Conservation (phyloP, 2,329 filamentous ascomycete genomes). For the Penicillium hesseltinei region DNA sequence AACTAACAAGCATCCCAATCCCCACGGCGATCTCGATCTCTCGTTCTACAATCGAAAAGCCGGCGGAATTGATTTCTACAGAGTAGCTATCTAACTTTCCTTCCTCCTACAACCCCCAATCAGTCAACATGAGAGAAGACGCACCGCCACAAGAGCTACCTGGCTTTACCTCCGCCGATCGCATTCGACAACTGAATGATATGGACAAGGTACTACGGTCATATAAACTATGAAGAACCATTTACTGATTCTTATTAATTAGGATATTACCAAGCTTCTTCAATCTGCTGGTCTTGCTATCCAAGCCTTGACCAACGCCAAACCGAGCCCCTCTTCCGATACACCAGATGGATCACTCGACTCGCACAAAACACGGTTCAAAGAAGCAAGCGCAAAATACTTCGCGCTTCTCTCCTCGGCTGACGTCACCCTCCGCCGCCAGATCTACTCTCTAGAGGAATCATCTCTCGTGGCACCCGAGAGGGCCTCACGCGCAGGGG, state of each 20-base stretch:
- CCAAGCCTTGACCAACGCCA: conserved; percentile 59
- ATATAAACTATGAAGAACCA: neutral
- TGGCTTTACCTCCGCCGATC: conserved; percentile 69
- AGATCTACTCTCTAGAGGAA: conserved; percentile 78
- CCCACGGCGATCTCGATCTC: neutral
- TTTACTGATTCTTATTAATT: neutral
- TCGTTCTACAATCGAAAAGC: neutral
- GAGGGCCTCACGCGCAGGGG: conserved; percentile 32
- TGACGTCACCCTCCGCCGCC: conserved; percentile 70
- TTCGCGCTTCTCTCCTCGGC: conserved; percentile 71
- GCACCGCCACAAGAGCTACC: conserved; percentile 24
- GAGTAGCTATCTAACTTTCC: neutral
- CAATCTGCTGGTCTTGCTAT: conserved; percentile 62
- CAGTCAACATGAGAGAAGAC: conserved; percentile 23
- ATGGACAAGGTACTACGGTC: conserved; percentile 63
- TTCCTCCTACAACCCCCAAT: neutral
- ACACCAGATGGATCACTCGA: conserved; percentile 46
- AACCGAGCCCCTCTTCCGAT: conserved; percentile 32
- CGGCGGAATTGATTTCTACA: neutral
- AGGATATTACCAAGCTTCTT: conserved; percentile 56
- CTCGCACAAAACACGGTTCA: conserved; percentile 60
- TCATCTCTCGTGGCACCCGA: conserved; percentile 65
- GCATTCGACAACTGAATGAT: conserved; percentile 74
- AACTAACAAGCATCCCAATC: neutral
- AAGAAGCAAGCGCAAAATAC: conserved; percentile 58